Percentiles rank a stretch among this genome's conserved stretches.
Conservation (phyloP, 371 early-diverging fungal species). For the Mortierella sp. region DNA sequence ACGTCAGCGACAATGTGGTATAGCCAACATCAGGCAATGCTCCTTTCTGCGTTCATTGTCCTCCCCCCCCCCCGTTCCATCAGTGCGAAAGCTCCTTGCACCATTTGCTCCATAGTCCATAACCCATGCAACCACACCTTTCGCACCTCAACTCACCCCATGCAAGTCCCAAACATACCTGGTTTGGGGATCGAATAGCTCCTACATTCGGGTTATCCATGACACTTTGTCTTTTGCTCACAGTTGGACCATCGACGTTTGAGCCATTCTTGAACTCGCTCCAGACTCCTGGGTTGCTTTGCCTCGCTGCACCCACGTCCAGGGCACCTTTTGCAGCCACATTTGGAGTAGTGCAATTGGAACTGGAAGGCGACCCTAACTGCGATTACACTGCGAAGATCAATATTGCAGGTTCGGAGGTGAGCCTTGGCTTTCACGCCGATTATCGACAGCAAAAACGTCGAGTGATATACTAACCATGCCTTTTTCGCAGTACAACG, state of each 20-base stretch:
- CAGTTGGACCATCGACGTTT: conserved; percentile 9
- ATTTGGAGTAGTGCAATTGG: conserved; percentile 39
- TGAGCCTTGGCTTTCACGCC: conserved; percentile 1
- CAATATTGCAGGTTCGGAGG: conserved; percentile 40
- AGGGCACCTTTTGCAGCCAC: conserved; percentile 31
- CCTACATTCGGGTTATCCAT: conserved; percentile 2
- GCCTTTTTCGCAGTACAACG: conserved; percentile 25
- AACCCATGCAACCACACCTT: too few species aligned
- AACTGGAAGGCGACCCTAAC: conserved; percentile 48
- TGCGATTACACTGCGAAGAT: conserved; percentile 53
- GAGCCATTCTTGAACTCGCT: conserved; percentile 2
- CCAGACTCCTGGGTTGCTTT: neutral
- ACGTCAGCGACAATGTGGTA: too few species aligned
- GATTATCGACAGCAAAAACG: neutral
- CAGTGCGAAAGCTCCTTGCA: too few species aligned
- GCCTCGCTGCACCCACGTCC: conserved; percentile 29
- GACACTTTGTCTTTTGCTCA: conserved; percentile 16
- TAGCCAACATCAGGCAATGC: too few species aligned
- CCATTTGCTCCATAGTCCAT: too few species aligned
- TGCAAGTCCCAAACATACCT: too few species aligned
- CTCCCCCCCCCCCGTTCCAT: too few species aligned
- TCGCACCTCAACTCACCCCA: too few species aligned
- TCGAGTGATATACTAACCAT: too few species aligned
- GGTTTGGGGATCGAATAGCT: too few species aligned
- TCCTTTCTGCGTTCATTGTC: too few species aligned